Base-by-base conservation (phyloP, 495 filamentous ascomycete species). In the Penicillium psychrofluorescens region DNA sequence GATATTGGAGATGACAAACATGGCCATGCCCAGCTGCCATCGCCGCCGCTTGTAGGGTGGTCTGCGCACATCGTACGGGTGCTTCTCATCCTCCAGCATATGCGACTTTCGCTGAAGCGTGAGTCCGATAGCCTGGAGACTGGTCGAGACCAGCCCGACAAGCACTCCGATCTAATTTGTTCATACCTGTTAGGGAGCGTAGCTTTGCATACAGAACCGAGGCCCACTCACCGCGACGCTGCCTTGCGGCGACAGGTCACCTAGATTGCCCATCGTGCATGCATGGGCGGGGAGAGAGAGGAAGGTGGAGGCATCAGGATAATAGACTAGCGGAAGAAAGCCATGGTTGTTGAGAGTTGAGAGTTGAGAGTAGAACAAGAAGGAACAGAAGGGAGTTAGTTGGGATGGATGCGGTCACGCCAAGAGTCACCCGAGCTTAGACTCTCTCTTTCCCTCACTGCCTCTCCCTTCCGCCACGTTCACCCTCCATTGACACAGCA, bases 71-170 rank as follows among this genome's bases (percentile, higher is more conserved):
- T 90, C 80, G 59, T 88, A 80, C 2, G 85, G 80, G 32, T 76
- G 77, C 66, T 95, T 95, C 67, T 91, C 88, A 68, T 97, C 92
- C 72, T 99, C 92, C 52, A 96, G 80, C 43, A 99, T 81, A 71
- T 99, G 92, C 44, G 91, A 96, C 64, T 99, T 99, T 62, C 92
- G 87, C 70, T 99, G 92, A 14, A 97, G 78, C n/a, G 92, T 99
- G 50, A 99, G 78, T 51, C 92, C 92, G 54, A 99, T 71, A 59
- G 88, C 94, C 62, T 99, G 92, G 13, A 97, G 76, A 56, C 88
- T 89, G 37, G 92, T 95, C 49, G 90, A 95, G 43, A 95, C 54
- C 44, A 99, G 76, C 49, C 92, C 92, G 59, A 96, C 91, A 40
- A 95, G 61, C 60, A 97, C 87, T 50, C 92, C 92, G 56, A 99